Conservation (phyloP, 2,329 filamentous ascomycete species). For the Alternaria panax region DNA sequence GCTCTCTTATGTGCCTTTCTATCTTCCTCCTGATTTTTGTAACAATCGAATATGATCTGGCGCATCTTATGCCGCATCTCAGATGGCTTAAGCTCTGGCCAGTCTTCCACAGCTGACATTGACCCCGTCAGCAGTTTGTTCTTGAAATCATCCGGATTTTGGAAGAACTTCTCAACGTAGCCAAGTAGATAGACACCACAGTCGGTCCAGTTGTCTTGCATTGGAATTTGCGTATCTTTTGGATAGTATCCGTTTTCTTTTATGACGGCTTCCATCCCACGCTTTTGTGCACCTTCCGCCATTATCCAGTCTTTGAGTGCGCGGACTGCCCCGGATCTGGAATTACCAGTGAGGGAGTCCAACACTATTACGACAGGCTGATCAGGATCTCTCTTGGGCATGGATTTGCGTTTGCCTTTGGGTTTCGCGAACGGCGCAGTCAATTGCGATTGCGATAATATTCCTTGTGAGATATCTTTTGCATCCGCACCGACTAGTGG, state of each 20-base stretch:
- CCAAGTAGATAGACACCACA: constrained; percentile 88
- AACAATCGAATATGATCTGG: constrained; percentile 68
- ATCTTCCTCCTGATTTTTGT: constrained; percentile 55
- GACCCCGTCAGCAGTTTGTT: constrained; percentile 70
- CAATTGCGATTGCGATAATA: constrained; percentile 13
- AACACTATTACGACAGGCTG: constrained; percentile 79
- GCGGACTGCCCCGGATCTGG: constrained; percentile 67
- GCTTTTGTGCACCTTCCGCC: constrained; percentile 73
- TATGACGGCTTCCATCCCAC: constrained; percentile 56
- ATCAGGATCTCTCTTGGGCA: constrained; percentile 43
- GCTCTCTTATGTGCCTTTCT: constrained; percentile 22
- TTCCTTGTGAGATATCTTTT: constrained; percentile 2
- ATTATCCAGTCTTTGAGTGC: constrained; percentile 78
- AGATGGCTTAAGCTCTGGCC: constrained; percentile 62
- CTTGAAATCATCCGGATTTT: constrained; percentile 75
- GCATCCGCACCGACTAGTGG: constrained; percentile 12
- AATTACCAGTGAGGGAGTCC: constrained; percentile 74
- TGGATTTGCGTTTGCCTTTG: constrained; percentile 31
- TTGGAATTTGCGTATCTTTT: constrained; percentile 68
- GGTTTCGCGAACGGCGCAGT: constrained; percentile 25
- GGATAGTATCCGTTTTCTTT: constrained; percentile 69
- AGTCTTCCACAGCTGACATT: constrained; percentile 64
- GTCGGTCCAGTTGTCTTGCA: constrained; percentile 84
- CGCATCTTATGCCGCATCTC: constrained; percentile 72
- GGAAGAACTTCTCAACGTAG: constrained; percentile 83